A percentile compares a stretch with the other conserved stretches of the same genome.
phyloP scores from a whole-genome alignment of 768 basidiomycete species.

The Psilocybe cubensis region DNA sequence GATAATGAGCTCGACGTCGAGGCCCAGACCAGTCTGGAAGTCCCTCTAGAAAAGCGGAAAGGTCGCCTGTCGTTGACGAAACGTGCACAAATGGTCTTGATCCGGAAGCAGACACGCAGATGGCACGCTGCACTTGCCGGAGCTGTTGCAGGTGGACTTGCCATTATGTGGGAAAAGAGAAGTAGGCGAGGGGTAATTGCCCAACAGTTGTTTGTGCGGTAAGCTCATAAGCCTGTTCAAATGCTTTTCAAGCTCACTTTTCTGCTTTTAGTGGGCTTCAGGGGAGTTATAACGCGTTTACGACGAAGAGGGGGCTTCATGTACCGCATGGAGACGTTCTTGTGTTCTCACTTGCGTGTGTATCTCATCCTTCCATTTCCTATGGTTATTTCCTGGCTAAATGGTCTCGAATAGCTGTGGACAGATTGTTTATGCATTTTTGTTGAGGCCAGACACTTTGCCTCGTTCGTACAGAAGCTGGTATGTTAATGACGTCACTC shows the following conservation, averaged over 20 bases:
- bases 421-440: slow-evolving; percentile 83
- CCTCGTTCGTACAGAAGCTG: slow-evolving; percentile 77
- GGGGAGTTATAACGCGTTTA: slow-evolving; percentile 83
- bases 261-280: slow-evolving; percentile 71
- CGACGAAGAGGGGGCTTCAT: slow-evolving; percentile 63
- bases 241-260: neutral
- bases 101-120: slow-evolving; percentile 65
- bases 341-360: slow-evolving; percentile 77
- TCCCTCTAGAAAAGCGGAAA: slow-evolving; percentile 37
- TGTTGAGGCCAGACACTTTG: slow-evolving; percentile 82
- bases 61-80: slow-evolving; percentile 65
- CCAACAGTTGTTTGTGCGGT: slow-evolving; percentile 91
- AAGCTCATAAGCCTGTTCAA: slow-evolving; percentile 28
- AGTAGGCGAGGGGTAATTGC: slow-evolving; percentile 69
- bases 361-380: neutral
- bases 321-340: slow-evolving; percentile 86
- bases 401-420: slow-evolving; percentile 55
- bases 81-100: slow-evolving; percentile 63
- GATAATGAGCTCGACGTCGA: slow-evolving; percentile 31
- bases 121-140: slow-evolving; percentile 88
- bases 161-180: slow-evolving; percentile 78
- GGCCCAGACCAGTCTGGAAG: slow-evolving; percentile 28
- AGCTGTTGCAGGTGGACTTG: slow-evolving; percentile 69
- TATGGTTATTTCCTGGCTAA: neutral
- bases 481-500: slow-evolving; percentile 39